Evolutionary conservation across 2,329 filamentous ascomycete species (phyloP), one percentile per base, ranked within the genome.

Genomic region (Colletotrichum euphorbiae): DNA sequence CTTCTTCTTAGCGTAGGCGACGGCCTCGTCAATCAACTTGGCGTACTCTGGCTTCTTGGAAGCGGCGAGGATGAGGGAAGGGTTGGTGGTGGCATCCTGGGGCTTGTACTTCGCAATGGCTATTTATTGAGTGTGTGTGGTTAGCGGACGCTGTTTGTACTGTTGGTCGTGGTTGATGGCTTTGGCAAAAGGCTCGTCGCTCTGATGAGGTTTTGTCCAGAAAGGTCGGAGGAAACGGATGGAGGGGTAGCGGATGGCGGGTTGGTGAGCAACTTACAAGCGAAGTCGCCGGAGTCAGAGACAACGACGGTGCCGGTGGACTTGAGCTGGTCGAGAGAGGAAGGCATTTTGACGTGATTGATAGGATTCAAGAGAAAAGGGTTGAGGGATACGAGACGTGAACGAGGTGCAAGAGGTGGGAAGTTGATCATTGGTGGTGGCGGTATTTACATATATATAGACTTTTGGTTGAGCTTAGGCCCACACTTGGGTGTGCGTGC

Each of bases 61-160:
- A 72, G 96, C 96, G 74, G 94, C 95, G 80, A 99, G 92, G 83
- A 99, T 98, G 81, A 99, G 89, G 72, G 96, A 98, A 69, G 96
- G 96, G 90, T 99, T 99, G 86, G 96, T 99, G 82, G 96, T 99
- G 79, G 96, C 96, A 93, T 99, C 96, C 88, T 99, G 94, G 73
- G 96, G 96, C 90, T 97, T 97, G 91, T 99, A 99, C 88, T 98
- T 98, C 87, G 88, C 94, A 82, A 99, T 99, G 82, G 94, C 94
- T 90, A 84, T 81, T 74, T 19, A 73, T 54, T 24, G 24, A 24
- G 69, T 69, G 67, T 70, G 70, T 72, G n/a, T 19, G 11, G 46
- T 61, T 19, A 59, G 56, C 31, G 24, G 51, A 43, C 59, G 65
- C 21, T 5, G 0, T 13, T 4, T 28, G 24, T 50, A 17, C 12